Evolutionary conservation across 2,329 filamentous ascomycete species (phyloP).

Genomic region (Pyricularia sp.): DNA sequence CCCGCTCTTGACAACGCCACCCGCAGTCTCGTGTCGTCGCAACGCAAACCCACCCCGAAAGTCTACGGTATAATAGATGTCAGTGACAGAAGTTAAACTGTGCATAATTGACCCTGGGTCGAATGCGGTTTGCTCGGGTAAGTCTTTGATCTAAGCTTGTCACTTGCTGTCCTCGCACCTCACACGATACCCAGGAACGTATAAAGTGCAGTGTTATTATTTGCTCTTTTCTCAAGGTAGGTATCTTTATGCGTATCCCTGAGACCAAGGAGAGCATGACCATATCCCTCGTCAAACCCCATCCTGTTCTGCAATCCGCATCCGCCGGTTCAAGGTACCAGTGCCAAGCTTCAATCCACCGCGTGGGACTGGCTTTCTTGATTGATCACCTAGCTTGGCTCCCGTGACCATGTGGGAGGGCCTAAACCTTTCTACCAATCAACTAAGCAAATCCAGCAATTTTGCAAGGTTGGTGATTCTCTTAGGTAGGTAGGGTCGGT

Average conservation of each 20-base stretch:
- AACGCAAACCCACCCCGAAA: neutral
- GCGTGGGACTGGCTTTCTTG: neutral
- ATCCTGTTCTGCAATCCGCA: neutral
- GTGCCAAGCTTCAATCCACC: neutral
- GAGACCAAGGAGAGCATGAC: neutral
- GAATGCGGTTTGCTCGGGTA: neutral
- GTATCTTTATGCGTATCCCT: neutral
- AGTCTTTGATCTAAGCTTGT: neutral
- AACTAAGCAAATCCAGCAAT: neutral
- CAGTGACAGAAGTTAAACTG: neutral
- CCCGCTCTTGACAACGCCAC: neutral
- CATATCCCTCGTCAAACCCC: neutral
- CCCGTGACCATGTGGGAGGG: neutral
- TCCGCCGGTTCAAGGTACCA: neutral
- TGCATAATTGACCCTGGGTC: neutral
- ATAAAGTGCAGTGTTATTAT: neutral
- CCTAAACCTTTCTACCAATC: neutral
- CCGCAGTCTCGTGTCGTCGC: neutral
- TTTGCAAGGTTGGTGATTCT: neutral
- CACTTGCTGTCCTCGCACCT: neutral
- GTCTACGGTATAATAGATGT: neutral
- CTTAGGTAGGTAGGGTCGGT: neutral
- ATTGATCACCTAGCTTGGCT: neutral
- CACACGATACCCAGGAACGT: neutral
- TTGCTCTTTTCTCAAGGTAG: neutral